Conservation (phyloP, 2,329 filamentous ascomycete species). For the Fusarium udum region DNA sequence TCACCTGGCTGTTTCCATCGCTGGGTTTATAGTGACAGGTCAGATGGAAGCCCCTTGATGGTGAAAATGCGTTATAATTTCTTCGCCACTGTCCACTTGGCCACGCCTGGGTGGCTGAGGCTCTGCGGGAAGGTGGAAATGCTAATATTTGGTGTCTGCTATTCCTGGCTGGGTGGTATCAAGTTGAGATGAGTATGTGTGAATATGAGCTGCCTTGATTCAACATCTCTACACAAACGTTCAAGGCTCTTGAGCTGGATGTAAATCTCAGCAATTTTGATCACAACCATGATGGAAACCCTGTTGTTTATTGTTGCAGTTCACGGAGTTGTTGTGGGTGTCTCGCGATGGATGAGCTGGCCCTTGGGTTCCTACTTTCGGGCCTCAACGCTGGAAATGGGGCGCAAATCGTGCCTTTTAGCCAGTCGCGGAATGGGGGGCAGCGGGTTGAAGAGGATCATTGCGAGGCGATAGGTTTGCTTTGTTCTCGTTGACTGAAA, state of each 20-base stretch:
- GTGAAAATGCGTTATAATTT: background rate
- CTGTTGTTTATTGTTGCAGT: background rate
- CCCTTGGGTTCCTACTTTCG: conserved; percentile 21
- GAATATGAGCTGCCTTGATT: conserved; percentile 11
- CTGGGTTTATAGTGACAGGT: background rate
- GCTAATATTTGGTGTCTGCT: conserved; percentile 2
- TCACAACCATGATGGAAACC: background rate
- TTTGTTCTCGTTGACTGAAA: conserved; percentile 22
- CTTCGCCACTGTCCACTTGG: conserved; percentile 33
- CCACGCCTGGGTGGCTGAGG: conserved; percentile 33
- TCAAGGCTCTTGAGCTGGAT: background rate
- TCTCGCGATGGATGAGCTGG: conserved; percentile 30
- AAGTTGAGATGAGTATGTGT: conserved; percentile 26
- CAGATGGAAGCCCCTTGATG: background rate
- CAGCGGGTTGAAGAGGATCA: conserved; percentile 26
- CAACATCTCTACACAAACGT: background rate
- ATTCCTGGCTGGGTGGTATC: conserved; percentile 27
- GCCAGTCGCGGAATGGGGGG: conserved; percentile 35
- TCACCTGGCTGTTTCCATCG: background rate
- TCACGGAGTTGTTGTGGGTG: conserved; percentile 7
- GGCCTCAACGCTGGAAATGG: conserved; percentile 36
- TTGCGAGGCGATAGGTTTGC: conserved; percentile 29
- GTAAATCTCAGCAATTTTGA: background rate
- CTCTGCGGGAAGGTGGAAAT: conserved; percentile 33
- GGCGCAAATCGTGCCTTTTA: conserved; percentile 22